A percentile compares a stretch with the other conserved stretches of the same genome.
These are phyloP conservation scores for Dysphania ambrosioides DNA, from an alignment of 148 eudicot genomes.

Conservation along the genomic window DNA sequence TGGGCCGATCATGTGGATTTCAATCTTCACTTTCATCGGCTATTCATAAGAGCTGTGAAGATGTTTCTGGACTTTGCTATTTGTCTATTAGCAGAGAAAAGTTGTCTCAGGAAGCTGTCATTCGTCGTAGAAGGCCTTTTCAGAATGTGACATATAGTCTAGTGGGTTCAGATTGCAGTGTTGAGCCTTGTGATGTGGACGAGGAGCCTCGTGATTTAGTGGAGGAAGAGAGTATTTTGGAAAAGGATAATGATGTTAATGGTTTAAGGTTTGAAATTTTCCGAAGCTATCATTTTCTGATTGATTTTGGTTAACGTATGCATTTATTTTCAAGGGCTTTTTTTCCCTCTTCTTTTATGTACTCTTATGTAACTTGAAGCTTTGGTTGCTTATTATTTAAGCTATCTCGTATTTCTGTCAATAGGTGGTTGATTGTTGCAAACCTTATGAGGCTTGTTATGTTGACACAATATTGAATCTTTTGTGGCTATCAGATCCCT, in stretches of 20 bases:
- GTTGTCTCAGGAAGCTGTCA: conserved; percentile 21
- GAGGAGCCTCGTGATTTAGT: conserved; percentile 31
- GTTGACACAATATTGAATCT: not conserved
- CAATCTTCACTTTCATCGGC: conserved; percentile 14
- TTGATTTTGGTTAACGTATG: not conserved
- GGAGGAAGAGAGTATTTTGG: conserved; percentile 28
- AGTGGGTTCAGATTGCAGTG: conserved; percentile 42
- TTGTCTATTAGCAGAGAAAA: conserved; percentile 25
- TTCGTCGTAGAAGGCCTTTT: conserved; percentile 32
- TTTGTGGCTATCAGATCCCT: not conserved
- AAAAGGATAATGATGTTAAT: conserved; percentile 20
- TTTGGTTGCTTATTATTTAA: not conserved
- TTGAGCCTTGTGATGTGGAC: conserved; percentile 45
- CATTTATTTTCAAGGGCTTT: not conserved
- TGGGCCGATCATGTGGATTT: conserved; percentile 12
- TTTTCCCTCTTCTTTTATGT: not conserved
- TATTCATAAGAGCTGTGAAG: conserved; percentile 20
- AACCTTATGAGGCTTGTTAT: not conserved
- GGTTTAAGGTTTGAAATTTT: conserved; percentile 26
- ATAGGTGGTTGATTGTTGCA: not conserved
- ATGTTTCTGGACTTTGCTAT: conserved; percentile 25
- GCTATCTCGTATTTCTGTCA: not conserved
- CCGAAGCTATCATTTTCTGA: conserved; percentile 24
- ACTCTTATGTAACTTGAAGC: not conserved
- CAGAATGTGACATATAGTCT: conserved; percentile 23